phyloP scores from a whole-genome alignment of 208 protist genomes.

The Trypanosoma scelopori region DNA sequence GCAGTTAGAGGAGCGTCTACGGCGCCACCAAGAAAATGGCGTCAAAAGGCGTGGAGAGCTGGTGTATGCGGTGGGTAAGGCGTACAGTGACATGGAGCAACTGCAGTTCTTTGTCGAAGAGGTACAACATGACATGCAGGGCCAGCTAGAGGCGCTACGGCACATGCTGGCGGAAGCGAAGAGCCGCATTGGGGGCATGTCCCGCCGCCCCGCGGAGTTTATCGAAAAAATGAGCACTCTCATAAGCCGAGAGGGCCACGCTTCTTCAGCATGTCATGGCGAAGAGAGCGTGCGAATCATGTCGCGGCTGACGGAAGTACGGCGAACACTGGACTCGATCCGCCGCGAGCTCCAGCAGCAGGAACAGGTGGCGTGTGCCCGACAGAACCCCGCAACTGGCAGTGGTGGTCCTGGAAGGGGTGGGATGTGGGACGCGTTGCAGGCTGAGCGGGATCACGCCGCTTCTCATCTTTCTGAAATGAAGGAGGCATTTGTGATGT shows the following conservation, averaged over 20 bases:
- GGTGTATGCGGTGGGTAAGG: slow-evolving; percentile 6
- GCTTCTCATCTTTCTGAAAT: slow-evolving; percentile 5
- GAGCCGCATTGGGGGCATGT: background rate
- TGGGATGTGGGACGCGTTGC: background rate
- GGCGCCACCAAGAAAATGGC: slow-evolving; percentile 4
- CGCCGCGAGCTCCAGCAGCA: background rate
- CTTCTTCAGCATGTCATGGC: background rate
- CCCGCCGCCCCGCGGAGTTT: background rate
- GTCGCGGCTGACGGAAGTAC: slow-evolving; percentile 8
- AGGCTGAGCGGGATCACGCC: slow-evolving; percentile 10
- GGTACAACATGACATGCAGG: background rate
- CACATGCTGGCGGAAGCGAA: background rate
- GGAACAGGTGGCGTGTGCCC: background rate
- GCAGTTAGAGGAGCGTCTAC: slow-evolving; percentile 8
- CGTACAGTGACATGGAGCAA: slow-evolving; percentile 6
- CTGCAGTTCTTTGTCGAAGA: background rate
- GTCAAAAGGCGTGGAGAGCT: slow-evolving; percentile 9
- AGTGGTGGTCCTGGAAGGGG: background rate
- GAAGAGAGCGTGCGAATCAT: slow-evolving; percentile 2
- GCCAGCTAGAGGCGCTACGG: background rate
- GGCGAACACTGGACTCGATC: background rate
- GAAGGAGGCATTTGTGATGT: slow-evolving; percentile 14
- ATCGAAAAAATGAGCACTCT: background rate
- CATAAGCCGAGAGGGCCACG: background rate
- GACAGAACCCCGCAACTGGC: background rate